Percentiles rank a stretch among this genome's conserved stretches.
Conservation (phyloP, 2,329 filamentous ascomycete genomes). For the Thelonectria blattea region DNA sequence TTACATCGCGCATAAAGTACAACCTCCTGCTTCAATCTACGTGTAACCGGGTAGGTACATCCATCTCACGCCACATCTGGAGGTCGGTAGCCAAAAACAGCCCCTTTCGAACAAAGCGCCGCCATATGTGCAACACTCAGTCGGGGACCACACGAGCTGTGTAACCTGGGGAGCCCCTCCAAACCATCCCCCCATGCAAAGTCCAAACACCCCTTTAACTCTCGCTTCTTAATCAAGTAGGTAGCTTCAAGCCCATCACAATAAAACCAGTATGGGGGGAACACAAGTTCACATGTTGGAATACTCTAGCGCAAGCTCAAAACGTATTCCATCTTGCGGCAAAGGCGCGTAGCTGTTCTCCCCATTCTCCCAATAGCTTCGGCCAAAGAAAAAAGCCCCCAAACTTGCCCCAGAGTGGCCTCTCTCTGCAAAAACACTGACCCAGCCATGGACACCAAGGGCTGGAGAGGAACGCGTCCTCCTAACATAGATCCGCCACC, state of each 20-base stretch:
- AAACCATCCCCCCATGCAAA: no score
- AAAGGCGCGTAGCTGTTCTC: neutral
- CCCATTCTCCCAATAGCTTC: conserved; percentile 15
- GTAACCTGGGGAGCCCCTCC: no score
- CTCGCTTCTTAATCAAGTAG: no score
- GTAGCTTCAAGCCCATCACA: no score
- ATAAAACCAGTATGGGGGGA: neutral
- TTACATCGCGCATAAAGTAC: neutral
- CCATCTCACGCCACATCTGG: neutral
- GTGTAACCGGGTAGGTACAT: neutral
- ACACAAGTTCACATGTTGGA: neutral
- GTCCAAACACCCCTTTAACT: no score
- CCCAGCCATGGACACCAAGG: conserved; percentile 19
- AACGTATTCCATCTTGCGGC: conserved; percentile 12
- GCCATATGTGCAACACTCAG: neutral
- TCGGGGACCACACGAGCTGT: no score
- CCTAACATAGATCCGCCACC: conserved; percentile 6
- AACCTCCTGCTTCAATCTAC: neutral
- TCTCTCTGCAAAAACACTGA: conserved; percentile 17
- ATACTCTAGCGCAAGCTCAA: conserved; percentile 5
- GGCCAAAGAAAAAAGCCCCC: conserved; percentile 12
- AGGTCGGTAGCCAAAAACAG: neutral
- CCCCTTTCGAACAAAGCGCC: neutral
- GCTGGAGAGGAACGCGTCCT: conserved; percentile 4
- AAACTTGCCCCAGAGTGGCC: conserved; percentile 17